Evolutionary conservation across 1,139 yeast species (phyloP).

Genomic region (Candida sp.): DNA sequence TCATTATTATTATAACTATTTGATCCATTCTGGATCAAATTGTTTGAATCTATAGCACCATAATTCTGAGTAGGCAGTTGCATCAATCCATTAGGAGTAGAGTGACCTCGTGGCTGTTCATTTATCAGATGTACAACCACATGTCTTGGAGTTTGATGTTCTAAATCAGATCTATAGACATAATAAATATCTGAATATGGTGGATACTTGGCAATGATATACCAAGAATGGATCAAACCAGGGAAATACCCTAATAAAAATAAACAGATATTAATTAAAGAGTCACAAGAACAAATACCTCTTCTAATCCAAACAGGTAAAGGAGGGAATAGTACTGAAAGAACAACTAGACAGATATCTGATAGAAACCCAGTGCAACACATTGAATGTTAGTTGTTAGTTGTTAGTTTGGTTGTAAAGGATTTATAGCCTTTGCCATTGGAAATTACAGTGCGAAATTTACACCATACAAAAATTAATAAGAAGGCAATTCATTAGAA

Average conservation of each 20-base stretch:
- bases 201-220: constrained; percentile 52
- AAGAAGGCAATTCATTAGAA: no score
- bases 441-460: no score
- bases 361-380: constrained; percentile 27
- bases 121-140: constrained; percentile 8
- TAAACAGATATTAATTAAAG: constrained; percentile 55
- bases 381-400: no score
- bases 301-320: constrained; percentile 68
- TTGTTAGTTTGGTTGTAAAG: no score
- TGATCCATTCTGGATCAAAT: constrained; percentile 1
- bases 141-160: constrained; percentile 17
- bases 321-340: constrained; percentile 68
- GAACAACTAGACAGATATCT: constrained; percentile 54
- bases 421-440: no score
- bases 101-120: constrained; percentile 5
- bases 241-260: constrained; percentile 65
- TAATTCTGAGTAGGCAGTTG: constrained; percentile 15
- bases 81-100: constrained; percentile 9
- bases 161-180: constrained; percentile 30
- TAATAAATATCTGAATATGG: constrained; percentile 32
- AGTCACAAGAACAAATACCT: constrained; percentile 61
- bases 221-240: constrained; percentile 67
- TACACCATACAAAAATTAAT: no score
- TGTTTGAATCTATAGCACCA: constrained; percentile 22
- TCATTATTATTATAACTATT: no score